These are phyloP conservation scores for Daldinia loculata DNA, from an alignment of 495 filamentous ascomycete genomes.

Conservation along the genomic window DNA sequence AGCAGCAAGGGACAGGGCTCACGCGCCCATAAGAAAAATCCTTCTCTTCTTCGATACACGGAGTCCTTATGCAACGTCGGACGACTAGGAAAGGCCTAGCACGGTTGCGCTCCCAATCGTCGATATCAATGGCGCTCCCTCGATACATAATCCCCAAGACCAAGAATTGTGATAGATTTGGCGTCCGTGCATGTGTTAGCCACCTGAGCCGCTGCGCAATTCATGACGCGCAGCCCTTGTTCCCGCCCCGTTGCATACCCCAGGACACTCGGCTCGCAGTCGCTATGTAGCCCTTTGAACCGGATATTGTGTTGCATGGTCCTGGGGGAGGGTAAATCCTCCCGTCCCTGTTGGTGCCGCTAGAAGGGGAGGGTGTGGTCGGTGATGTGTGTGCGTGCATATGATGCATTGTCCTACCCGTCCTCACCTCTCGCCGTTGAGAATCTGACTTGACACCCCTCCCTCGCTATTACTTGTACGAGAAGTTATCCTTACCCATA, in stretches of 20 bases:
- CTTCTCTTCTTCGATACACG: conserved; percentile 16
- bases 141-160: neutral
- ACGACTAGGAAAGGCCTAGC: conserved; percentile 4
- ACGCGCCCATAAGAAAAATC: conserved; percentile 31
- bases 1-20: conserved; percentile 39
- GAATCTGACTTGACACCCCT: conserved; percentile 30
- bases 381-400: conserved; percentile 40
- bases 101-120: neutral
- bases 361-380: conserved; percentile 26
- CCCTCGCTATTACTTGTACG: conserved; percentile 33
- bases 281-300: conserved; percentile 18
- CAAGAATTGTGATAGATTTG: neutral
- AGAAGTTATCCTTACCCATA: conserved; percentile 46
- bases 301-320: conserved; percentile 30
- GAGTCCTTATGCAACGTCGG: conserved; percentile 9
- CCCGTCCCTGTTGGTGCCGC: conserved; percentile 35
- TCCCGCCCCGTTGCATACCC: conserved; percentile 11
- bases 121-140: neutral
- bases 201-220: neutral
- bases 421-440: conserved; percentile 41
- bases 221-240: conserved; percentile 7
- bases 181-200: conserved; percentile 3
- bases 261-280: conserved; percentile 22
- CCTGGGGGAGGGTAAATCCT: conserved; percentile 31
- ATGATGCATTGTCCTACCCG: conserved; percentile 38